Percentiles rank a stretch among this genome's conserved stretches.
These are phyloP conservation scores for Dalbergia cochinchinensis DNA, from an alignment of 306 rosid genomes.

Conservation along the genomic window DNA sequence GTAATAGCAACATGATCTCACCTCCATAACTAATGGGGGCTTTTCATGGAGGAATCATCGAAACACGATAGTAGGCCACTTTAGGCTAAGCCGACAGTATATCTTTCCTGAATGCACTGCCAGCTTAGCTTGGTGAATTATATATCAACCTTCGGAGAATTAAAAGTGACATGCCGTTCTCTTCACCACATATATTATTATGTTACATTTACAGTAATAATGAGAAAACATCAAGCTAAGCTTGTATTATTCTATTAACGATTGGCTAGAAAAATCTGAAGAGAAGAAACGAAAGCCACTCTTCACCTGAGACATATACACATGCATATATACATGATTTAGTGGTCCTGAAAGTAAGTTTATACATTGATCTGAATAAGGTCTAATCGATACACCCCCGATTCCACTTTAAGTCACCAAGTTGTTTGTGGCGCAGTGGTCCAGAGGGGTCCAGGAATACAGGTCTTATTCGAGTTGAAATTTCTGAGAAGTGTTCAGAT, in stretches of 20 bases:
- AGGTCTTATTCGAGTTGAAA: conserved; percentile 41
- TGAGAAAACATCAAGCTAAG: neutral
- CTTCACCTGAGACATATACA: conserved; percentile 39
- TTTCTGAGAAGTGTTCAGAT: conserved; percentile 36
- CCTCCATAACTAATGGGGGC: conserved; percentile 57
- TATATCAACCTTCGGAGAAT: neutral
- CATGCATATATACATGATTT: neutral
- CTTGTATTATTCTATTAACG: neutral
- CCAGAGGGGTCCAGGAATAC: conserved; percentile 1
- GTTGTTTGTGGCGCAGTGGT: conserved; percentile 20
- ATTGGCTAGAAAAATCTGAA: neutral
- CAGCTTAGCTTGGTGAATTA: neutral
- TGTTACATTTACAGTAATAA: neutral
- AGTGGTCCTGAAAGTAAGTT: conserved; percentile 33
- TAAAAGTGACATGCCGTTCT: conserved; percentile 11
- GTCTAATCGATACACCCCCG: conserved; percentile 34
- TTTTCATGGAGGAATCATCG: conserved; percentile 53
- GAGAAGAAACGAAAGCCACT: conserved; percentile 35
- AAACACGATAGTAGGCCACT: conserved; percentile 30
- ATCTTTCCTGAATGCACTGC: conserved; percentile 36
- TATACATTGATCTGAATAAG: conserved; percentile 26
- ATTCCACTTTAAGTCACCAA: conserved; percentile 39
- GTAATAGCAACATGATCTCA: conserved; percentile 64
- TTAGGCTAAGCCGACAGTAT: conserved; percentile 51
- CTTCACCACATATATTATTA: conserved; percentile 1